Conservation (phyloP, 768 basidiomycete species). For the Termitomyces sp. region DNA sequence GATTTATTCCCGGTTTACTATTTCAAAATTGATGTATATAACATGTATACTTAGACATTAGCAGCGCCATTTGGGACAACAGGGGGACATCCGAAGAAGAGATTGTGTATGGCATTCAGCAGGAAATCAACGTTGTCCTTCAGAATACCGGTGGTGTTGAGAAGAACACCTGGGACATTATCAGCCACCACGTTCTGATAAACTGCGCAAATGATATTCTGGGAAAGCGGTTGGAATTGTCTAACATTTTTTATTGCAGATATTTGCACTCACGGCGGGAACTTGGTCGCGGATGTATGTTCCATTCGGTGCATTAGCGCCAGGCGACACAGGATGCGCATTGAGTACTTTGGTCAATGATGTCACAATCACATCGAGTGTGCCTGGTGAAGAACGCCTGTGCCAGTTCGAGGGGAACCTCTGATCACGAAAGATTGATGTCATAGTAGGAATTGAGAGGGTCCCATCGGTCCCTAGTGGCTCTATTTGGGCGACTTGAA, state of each 20-base stretch:
- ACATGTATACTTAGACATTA: constrained; percentile 7
- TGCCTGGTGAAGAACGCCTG: constrained; percentile 1
- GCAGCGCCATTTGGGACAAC: constrained; percentile 9
- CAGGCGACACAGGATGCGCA: too few relatives aligned
- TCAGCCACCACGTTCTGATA: constrained; percentile 7
- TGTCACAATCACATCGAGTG: too few relatives aligned
- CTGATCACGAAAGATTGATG: constrained; percentile 13
- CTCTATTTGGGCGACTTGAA: neutral
- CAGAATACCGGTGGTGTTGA: constrained; percentile 13
- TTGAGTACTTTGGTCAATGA: too few relatives aligned
- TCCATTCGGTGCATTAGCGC: constrained; percentile 8
- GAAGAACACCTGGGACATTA: constrained; percentile 10
- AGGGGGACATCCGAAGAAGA: constrained; percentile 8
- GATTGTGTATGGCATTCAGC: constrained; percentile 7
- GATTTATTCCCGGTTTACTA: too few relatives aligned
- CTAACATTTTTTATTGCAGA: too few relatives aligned
- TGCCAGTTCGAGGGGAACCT: constrained; percentile 10
- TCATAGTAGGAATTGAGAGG: constrained; percentile 7
- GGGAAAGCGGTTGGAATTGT: too few relatives aligned
- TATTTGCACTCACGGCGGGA: too few relatives aligned
- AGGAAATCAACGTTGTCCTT: constrained; percentile 14
- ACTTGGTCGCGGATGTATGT: constrained; percentile 6
- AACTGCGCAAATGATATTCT: too few relatives aligned
- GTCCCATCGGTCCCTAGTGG: constrained; percentile 7
- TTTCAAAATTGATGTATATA: too few relatives aligned